These are phyloP conservation scores for Lizonia empirigonia DNA, from an alignment of 2,329 filamentous ascomycete species.

Conservation along the genomic window DNA sequence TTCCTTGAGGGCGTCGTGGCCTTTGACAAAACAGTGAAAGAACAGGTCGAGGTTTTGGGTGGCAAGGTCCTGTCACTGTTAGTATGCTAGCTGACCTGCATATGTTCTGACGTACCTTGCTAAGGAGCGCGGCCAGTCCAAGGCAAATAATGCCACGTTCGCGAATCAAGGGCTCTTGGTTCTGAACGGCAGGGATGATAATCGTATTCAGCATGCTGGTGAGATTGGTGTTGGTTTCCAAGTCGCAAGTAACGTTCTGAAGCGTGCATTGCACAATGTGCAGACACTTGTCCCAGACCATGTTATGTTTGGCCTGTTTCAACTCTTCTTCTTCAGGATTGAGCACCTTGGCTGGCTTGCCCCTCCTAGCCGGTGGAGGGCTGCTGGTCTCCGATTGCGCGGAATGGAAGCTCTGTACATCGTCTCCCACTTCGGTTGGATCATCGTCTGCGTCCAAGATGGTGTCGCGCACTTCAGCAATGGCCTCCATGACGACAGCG, in stretches of 20 bases:
- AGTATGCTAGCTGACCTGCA: neutral
- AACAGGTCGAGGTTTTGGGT: slow-evolving; percentile 92
- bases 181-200: slow-evolving; percentile 91
- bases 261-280: slow-evolving; percentile 98
- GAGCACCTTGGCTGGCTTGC: slow-evolving; percentile 48
- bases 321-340: slow-evolving; percentile 61
- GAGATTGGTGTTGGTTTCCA: slow-evolving; percentile 89
- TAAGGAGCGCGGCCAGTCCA: slow-evolving; percentile 87
- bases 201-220: slow-evolving; percentile 98
- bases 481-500: slow-evolving; percentile 85
- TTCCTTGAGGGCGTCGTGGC: slow-evolving; percentile 85
- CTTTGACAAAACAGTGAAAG: slow-evolving; percentile 94
- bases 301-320: slow-evolving; percentile 86
- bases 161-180: slow-evolving; percentile 88
- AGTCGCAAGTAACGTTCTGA: slow-evolving; percentile 83
- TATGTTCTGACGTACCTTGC: slow-evolving; percentile 63
- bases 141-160: slow-evolving; percentile 89
- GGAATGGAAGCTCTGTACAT: slow-evolving; percentile 81
- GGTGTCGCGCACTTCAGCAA: slow-evolving; percentile 95
- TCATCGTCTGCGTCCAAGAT: slow-evolving; percentile 69
- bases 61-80: slow-evolving; percentile 68
- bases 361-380: slow-evolving; percentile 55
- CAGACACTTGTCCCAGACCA: slow-evolving; percentile 98
- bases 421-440: slow-evolving; percentile 53
- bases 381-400: slow-evolving; percentile 83